These are phyloP conservation scores for Phytophthora brassicae DNA, from an alignment of 352 stramenopile species.

Conservation along the genomic window DNA sequence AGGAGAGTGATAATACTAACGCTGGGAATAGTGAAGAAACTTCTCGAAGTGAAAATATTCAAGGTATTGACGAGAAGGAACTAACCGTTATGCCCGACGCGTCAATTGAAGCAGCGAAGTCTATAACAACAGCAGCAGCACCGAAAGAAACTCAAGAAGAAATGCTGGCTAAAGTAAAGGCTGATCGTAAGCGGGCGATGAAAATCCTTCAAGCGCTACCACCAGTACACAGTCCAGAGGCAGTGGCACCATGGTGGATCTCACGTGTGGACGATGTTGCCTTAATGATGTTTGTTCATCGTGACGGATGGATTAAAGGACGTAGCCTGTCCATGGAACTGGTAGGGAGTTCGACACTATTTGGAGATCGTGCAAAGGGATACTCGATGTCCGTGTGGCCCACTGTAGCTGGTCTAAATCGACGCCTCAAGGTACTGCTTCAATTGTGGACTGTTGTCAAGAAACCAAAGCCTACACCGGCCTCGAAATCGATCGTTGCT, in stretches of 20 bases:
- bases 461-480: conserved; percentile 10
- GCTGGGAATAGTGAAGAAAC: not conserved
- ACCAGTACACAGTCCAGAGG: conserved; percentile 28
- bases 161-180: conserved; percentile 9
- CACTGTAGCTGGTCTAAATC: conserved; percentile 47
- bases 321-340: conserved; percentile 41
- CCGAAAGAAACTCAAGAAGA: not conserved
- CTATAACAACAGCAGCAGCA: not conserved
- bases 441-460: conserved; percentile 43
- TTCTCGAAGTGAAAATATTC: not conserved
- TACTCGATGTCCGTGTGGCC: conserved; percentile 45
- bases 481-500: conserved; percentile 6
- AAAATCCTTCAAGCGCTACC: conserved; percentile 44
- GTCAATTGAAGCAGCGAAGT: not conserved
- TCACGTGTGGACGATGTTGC: conserved; percentile 74
- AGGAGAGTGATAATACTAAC: not conserved
- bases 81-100: not conserved
- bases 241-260: conserved; percentile 76
- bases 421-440: conserved; percentile 54
- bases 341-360: conserved; percentile 50
- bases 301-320: conserved; percentile 69
- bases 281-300: conserved; percentile 68
- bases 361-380: conserved; percentile 46
- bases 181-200: conserved; percentile 44
- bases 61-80: conserved; percentile 3